phyloP scores from a whole-genome alignment of 345 rosid genomes.

The Iberis pinnata region DNA sequence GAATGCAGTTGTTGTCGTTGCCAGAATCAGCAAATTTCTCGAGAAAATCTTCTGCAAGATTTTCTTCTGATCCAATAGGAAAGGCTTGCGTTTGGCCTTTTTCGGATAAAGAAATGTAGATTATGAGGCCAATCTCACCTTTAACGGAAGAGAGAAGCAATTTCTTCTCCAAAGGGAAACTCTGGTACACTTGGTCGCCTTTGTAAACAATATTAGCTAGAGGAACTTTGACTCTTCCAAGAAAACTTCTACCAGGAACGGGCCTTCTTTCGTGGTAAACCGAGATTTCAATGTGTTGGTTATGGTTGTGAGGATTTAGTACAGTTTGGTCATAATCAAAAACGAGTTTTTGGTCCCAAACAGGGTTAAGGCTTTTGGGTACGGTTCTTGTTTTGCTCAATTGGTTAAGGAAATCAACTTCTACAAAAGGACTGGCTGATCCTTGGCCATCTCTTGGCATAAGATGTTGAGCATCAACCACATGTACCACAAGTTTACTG shows the following conservation, averaged over 20 bases:
- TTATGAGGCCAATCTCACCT: slow-evolving; percentile 52
- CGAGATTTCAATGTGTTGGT: slow-evolving; percentile 35
- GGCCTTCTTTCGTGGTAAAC: slow-evolving; percentile 45
- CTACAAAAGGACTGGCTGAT: slow-evolving; percentile 45
- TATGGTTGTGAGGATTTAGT: slow-evolving; percentile 9
- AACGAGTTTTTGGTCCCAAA: slow-evolving; percentile 49
- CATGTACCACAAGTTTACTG: slow-evolving; percentile 41
- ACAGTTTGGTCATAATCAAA: slow-evolving; percentile 32
- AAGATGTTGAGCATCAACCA: slow-evolving; percentile 50
- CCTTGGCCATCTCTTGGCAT: slow-evolving; percentile 49
- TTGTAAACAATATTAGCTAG: slow-evolving; percentile 38
- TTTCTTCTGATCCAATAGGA: slow-evolving; percentile 18
- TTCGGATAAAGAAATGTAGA: slow-evolving; percentile 29
- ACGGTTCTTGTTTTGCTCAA: slow-evolving; percentile 44
- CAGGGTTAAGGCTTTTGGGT: slow-evolving; percentile 39
- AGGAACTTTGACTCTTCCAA: slow-evolving; percentile 41
- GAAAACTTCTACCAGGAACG: slow-evolving; percentile 38
- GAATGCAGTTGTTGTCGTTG: background rate
- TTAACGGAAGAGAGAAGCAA: slow-evolving; percentile 39
- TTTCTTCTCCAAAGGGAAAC: slow-evolving; percentile 38
- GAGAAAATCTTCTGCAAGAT: slow-evolving; percentile 24
- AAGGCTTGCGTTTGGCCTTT: slow-evolving; percentile 16
- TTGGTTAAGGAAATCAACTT: slow-evolving; percentile 46
- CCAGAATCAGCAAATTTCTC: slow-evolving; percentile 14
- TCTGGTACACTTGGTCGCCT: slow-evolving; percentile 49